Evolutionary conservation across 176 grass and related monocot species (phyloP).

Genomic region (Raddia guianensis): DNA sequence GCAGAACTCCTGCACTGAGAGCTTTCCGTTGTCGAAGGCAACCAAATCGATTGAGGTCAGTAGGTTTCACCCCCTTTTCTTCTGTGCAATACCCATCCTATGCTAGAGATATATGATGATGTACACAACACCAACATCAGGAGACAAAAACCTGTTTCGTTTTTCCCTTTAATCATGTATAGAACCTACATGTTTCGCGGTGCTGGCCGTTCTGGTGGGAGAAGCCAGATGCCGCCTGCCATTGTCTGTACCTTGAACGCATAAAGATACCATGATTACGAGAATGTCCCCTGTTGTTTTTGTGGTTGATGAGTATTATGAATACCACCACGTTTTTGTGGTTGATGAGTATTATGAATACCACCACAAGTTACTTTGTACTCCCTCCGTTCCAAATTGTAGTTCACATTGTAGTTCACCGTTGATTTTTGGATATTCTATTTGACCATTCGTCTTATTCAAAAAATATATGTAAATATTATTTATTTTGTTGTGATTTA

Average conservation of each 20-base stretch:
- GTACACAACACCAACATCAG: slow-evolving; percentile 39
- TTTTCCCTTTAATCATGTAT: slow-evolving; percentile 39
- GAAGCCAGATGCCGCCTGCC: slow-evolving; percentile 16
- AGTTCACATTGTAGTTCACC: too few relatives aligned
- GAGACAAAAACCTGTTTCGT: slow-evolving; percentile 27
- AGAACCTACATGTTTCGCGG: slow-evolving; percentile 41
- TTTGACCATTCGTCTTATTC: too few relatives aligned
- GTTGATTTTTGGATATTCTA: too few relatives aligned
- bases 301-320: slow-evolving; percentile 22
- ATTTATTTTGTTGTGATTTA: too few relatives aligned
- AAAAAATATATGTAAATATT: too few relatives aligned
- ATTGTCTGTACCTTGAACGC: slow-evolving; percentile 40
- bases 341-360: background rate
- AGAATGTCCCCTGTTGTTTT: slow-evolving; percentile 31
- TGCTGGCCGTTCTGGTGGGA: slow-evolving; percentile 27
- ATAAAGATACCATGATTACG: slow-evolving; percentile 41
- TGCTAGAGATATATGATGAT: slow-evolving; percentile 50
- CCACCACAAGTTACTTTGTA: background rate
- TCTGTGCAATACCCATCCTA: slow-evolving; percentile 48
- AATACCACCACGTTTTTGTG: slow-evolving; percentile 3
- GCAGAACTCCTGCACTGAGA: slow-evolving; percentile 51
- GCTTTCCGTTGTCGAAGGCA: slow-evolving; percentile 84
- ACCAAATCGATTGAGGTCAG: slow-evolving; percentile 43
- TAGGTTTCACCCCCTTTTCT: slow-evolving; percentile 46
- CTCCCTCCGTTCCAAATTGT: too few relatives aligned